Percentiles rank a stretch among this genome's conserved stretches.
Conservation (phyloP, 768 basidiomycete species). For the Multifurca ochricompacta region DNA sequence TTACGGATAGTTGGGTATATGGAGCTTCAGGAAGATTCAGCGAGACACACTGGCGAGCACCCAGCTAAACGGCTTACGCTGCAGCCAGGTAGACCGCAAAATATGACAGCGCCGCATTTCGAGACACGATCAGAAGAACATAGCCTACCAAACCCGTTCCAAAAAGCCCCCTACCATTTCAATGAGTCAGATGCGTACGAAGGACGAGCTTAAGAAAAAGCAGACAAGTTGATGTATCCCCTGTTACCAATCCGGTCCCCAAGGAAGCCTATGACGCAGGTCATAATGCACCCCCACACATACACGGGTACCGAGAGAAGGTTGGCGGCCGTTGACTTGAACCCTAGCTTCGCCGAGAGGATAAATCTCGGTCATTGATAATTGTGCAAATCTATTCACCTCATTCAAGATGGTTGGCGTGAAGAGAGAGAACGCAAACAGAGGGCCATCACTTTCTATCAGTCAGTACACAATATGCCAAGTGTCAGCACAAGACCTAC, state of each 20-base stretch:
- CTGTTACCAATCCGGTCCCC: constrained; percentile 55
- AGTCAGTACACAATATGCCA: constrained; percentile 1
- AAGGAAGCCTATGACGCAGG: constrained; percentile 50
- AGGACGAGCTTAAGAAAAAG: background rate
- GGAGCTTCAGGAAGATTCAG: constrained; percentile 24
- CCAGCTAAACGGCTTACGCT: constrained; percentile 39
- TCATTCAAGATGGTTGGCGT: constrained; percentile 41
- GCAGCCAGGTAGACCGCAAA: constrained; percentile 66
- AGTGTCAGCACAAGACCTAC: constrained; percentile 31
- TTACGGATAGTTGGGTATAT: constrained; percentile 43
- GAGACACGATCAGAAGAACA: constrained; percentile 56
- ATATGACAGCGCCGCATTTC: constrained; percentile 55
- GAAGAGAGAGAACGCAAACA: constrained; percentile 48
- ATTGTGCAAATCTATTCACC: constrained; percentile 29
- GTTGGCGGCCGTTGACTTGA: constrained; percentile 58
- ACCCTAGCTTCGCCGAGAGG: constrained; percentile 33
- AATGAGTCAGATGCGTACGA: background rate
- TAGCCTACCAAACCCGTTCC: constrained; percentile 48
- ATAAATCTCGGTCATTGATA: background rate
- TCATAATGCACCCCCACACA: constrained; percentile 62
- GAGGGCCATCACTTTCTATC: constrained; percentile 38
- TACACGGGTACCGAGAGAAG: constrained; percentile 74
- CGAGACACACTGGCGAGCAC: background rate
- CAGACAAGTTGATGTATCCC: constrained; percentile 55
- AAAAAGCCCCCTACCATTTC: constrained; percentile 6